Evolutionary conservation across 768 basidiomycete genomes (phyloP).

Genomic region (Lentinula guzmanii): DNA sequence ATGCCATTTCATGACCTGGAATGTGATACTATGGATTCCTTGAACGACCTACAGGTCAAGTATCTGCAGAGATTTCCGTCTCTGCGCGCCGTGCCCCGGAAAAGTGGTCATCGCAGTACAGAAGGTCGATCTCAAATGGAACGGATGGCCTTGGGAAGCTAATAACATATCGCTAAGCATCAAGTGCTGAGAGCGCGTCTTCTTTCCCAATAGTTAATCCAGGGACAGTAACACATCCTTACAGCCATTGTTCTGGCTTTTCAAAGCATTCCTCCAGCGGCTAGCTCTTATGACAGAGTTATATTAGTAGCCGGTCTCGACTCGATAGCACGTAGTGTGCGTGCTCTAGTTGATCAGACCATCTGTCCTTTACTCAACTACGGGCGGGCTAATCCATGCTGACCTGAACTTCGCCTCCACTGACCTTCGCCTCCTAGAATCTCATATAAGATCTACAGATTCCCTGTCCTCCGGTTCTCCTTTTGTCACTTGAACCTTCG

Average conservation of each 20-base stretch:
- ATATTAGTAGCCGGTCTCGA: not conserved
- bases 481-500: not conserved
- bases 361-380: not conserved
- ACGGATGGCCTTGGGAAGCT: too few species aligned
- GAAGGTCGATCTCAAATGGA: too few species aligned
- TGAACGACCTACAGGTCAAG: too few species aligned
- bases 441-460: not conserved
- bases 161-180: too few species aligned
- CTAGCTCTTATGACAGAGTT: not conserved
- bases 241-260: not conserved
- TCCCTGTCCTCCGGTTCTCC: not conserved
- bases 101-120: too few species aligned
- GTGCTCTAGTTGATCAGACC: conserved; percentile 6
- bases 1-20: too few species aligned
- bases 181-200: too few species aligned
- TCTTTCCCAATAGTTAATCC: too few species aligned
- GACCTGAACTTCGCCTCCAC: not conserved
- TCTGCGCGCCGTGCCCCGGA: too few species aligned
- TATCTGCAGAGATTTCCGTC: too few species aligned
- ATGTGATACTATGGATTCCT: too few species aligned
- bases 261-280: not conserved
- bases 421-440: not conserved
- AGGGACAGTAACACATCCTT: not conserved
- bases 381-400: not conserved
- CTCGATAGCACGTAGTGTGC: not conserved